Base-by-base conservation (phyloP, 2,329 filamentous ascomycete species). In the Epichloe typhina region DNA sequence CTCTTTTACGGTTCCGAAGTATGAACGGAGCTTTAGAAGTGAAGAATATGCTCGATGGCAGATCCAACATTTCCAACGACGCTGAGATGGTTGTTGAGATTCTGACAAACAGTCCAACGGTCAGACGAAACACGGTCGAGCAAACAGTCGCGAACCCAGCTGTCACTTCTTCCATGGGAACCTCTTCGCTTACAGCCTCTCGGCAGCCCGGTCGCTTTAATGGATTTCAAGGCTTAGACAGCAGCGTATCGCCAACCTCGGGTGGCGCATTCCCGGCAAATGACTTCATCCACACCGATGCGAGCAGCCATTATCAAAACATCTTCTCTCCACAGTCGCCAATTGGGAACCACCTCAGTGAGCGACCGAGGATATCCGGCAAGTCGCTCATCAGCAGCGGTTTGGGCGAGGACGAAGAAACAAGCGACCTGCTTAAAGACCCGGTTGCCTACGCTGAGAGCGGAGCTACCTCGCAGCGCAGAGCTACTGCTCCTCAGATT, bases 321-420 rank as follows among this genome's bases (percentile, higher is more conserved):
- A 67, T 87, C 26, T 89, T 88, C 66, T 84, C 83, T 12, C 80
- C 83, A 1, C 83, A 85, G 57, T 88, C 84, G 5, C 84, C 84
- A 1, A 82, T 88, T 50, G 82, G 80, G 41, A 84, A 82, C 60
- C 79, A 84, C 49, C 72, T 84, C n/a, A 71, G 72, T n/a, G 81
- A 83, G 53, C 72, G 75, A 47, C 68, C 72, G 15, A 74, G 79
- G 51, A 72, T 79, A 38, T 77, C 79, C 3, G 83, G 85, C 57
- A 88, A 88, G 65, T 78, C 80, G 3, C 70, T 88, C 47, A 89
- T 89, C 65, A 83, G 79, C 56, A 79, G 84, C 58, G 80, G 86
- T 59, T 63, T 63, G 21, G 75, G 76, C 15, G 80, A 78, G 31
- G 77, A 81, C 47, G 84, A 88, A 47, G 85, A 88, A 61, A 86